A percentile compares a stretch with the other conserved stretches of the same genome.
These are phyloP conservation scores for Petunia secreta DNA, from an alignment of 257 asterid species.

Conservation along the genomic window DNA sequence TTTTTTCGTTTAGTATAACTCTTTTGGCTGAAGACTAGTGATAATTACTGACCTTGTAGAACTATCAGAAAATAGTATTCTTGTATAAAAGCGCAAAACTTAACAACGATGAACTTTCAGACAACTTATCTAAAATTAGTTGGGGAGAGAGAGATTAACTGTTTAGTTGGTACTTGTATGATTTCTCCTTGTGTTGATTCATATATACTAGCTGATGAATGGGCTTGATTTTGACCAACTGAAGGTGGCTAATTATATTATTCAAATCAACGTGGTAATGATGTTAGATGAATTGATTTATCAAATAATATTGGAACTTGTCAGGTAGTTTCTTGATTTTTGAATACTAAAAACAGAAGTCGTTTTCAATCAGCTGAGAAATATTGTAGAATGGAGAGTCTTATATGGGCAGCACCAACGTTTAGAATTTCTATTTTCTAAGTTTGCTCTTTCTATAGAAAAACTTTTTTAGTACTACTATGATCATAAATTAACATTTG, in stretches of 20 bases:
- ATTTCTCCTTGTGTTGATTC: background rate
- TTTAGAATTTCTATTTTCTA: background rate
- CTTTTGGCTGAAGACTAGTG: no score
- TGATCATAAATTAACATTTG: background rate
- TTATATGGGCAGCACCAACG: slow-evolving; percentile 34
- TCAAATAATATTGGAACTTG: slow-evolving; percentile 34
- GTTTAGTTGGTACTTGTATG: background rate
- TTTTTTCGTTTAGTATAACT: no score
- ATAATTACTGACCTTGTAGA: no score
- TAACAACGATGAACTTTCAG: background rate
- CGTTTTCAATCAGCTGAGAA: background rate
- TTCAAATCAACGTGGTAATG: slow-evolving; percentile 39
- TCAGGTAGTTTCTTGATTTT: slow-evolving; percentile 38
- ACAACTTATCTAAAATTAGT: no score
- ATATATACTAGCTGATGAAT: slow-evolving; percentile 13
- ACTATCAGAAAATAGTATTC: no score
- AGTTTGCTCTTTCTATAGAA: background rate
- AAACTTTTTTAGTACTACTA: background rate
- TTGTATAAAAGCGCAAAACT: no score
- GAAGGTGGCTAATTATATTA: slow-evolving; percentile 13
- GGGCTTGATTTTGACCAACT: slow-evolving; percentile 22
- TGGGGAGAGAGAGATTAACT: background rate
- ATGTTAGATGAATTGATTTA: background rate
- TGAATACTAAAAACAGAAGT: slow-evolving; percentile 17
- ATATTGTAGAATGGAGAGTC: slow-evolving; percentile 36